phyloP scores from a whole-genome alignment of 2,329 filamentous ascomycete genomes.

The Ophiostoma quercus region DNA sequence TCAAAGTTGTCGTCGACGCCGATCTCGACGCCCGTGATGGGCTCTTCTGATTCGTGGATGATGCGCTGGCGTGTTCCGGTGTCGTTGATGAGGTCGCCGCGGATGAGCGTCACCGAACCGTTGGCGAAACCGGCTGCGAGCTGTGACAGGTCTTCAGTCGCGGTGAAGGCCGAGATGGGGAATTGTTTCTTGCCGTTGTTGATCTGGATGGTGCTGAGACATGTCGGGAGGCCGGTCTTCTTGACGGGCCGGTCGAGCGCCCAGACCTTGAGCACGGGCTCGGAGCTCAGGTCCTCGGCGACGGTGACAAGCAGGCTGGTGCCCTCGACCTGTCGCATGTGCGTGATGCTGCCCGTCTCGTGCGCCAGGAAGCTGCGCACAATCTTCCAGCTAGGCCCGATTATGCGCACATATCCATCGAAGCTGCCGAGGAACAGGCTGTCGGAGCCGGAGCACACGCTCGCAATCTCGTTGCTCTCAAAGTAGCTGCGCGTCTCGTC shows the following conservation, averaged over 20 bases:
- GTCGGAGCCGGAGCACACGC: constrained; percentile 78
- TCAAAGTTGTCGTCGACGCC: constrained; percentile 56
- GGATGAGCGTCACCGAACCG: constrained; percentile 85
- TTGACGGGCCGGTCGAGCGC: constrained; percentile 89
- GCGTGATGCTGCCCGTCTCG: constrained; percentile 72
- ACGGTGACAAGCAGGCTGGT: constrained; percentile 82
- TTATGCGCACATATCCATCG: constrained; percentile 80
- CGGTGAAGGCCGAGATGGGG: constrained; percentile 87
- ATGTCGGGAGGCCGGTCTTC: constrained; percentile 84
- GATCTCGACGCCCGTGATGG: constrained; percentile 86
- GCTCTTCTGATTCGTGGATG: constrained; percentile 94
- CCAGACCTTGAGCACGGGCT: constrained; percentile 95
- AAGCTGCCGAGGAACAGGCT: constrained; percentile 83
- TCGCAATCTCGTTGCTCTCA: constrained; percentile 76
- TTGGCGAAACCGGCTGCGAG: constrained; percentile 94
- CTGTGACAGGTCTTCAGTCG: constrained; percentile 82
- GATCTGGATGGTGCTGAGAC: constrained; percentile 77
- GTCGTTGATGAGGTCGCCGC: constrained; percentile 92
- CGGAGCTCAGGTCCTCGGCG: constrained; percentile 78
- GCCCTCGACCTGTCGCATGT: constrained; percentile 86
- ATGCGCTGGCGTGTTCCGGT: constrained; percentile 89
- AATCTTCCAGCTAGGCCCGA: constrained; percentile 82
- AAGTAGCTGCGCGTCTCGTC: constrained; percentile 73
- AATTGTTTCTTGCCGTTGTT: constrained; percentile 90
- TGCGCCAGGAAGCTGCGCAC: constrained; percentile 82